Evolutionary conservation across 1,139 yeast species (phyloP), one percentile per base, ranked within the genome.

Genomic region (Hemisphaericaspora lyxosophila): DNA sequence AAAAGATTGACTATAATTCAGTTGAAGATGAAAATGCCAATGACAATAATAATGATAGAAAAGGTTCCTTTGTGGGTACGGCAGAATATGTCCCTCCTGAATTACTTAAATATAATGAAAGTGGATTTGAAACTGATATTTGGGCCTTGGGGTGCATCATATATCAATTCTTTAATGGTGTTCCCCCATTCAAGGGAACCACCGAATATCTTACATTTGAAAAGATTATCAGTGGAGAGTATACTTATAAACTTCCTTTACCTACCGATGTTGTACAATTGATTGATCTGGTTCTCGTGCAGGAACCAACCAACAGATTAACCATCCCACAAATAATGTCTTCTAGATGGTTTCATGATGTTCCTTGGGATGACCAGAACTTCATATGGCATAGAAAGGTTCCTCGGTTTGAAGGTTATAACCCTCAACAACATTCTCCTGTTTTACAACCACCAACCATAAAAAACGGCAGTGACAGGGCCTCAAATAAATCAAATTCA

Each of bases 61-160:
- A 95, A 6, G 88, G 81, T 41, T 90, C 97, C 0, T 72, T 72
- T 48, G 78, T 72, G n/a, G 78, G 78, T 7, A 72, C 78, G 1
- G 77, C 78, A 1, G 78, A 72, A 45, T 85, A 85, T 52, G 98
- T 94, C 7, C 85, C 96, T 0, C 99, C 99, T 0, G 99, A 94
- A 60, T 71, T 94, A 35, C 70, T 94, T 45, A 82, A 84, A 45
- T 83, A 85, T 49, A 92, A 90, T 55, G 73, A 76, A 19, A 85
- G 94, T 45, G 97, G 96, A 19, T 85, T 83, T 53, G 81, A 88
- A 37, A 80, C 95, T 34, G 99, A 94, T 60, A 72, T 92, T 8
- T 94, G 99, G 99, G 97, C 98, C 0, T 73, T 88, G 48, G 99
- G 97, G 1, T 94, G 98, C 62, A 85, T 94, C 13, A 60, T 94